Evolutionary conservation across 768 basidiomycete species (phyloP), one percentile per base, ranked within the genome.

Genomic region (Phlebiopsis flavidoalba): DNA sequence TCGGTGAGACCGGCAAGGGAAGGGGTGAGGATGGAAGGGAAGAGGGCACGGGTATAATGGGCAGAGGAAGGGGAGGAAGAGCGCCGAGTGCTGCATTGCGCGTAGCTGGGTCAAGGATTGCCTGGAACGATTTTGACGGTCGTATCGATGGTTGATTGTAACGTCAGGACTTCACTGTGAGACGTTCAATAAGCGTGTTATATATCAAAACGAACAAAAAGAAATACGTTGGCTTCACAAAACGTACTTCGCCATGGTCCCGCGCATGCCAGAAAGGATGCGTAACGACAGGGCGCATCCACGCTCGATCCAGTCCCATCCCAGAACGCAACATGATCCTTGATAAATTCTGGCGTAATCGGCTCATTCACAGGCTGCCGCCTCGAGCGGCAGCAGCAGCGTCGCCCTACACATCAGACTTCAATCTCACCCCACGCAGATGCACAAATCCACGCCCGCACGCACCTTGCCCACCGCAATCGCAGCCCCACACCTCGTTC

Each of bases 221-320:
- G 26, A 31, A 31, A 31, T 31, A 31, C 26, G 26, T 31, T 31
- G 26, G 22, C 11, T 33, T 1, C 15, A 36, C 8, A n/a, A 24
- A 83, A 60, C 63, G 60, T 73, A 91, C 88, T 81, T 79, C 50
- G 80, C 75, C 14, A 93, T 71, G 4, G 76, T 79, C 6, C 93
- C 95, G 21, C 95, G 77, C 26, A 98, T 74, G 5, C 95, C 96
- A 0, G 93, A 94, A 37, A 95, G 74, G n/a, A n/a, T n/a, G n/a
- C 0, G 93, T 93, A 3, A 93, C 80, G 12, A 93, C 72, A n/a
- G 35, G 82, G 80, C 4, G 82, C 77, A 51, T 76, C 70, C 37
- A 66, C 69, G 22, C 78, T 74, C 1, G 81, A 69, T 1, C 76
- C 77, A n/a, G n/a, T n/a, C 26, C 26, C 26, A 55, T 90, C 84